phyloP scores from a whole-genome alignment of 1,284 basidiomycete genomes.

The Exobasidium cylindrosporum region DNA sequence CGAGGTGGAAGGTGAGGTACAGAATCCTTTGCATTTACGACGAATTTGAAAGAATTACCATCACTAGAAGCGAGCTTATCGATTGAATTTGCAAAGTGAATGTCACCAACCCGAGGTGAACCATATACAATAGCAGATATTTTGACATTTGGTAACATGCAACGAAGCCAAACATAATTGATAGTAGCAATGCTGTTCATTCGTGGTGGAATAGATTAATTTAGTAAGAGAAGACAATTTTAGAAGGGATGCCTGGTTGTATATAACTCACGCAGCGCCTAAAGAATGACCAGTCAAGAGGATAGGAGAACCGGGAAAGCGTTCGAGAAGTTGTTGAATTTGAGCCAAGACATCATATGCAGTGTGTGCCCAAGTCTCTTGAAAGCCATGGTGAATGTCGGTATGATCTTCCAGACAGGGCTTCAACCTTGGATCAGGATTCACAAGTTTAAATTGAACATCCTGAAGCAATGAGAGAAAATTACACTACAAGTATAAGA shows the following conservation, averaged over 20 bases:
- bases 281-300: constrained; percentile 4
- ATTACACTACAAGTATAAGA: background rate
- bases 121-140: background rate
- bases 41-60: background rate
- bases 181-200: background rate
- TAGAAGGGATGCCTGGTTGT: no score
- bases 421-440: background rate
- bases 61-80: background rate
- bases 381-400: constrained; percentile 2
- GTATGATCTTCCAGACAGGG: background rate
- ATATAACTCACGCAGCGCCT: background rate
- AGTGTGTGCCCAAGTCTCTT: constrained; percentile 8
- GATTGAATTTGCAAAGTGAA: constrained; percentile 3
- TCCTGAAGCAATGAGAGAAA: background rate
- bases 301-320: background rate
- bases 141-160: background rate
- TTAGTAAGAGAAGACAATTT: background rate
- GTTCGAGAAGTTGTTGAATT: background rate
- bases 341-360: background rate
- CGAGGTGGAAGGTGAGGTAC: constrained; percentile 6
- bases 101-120: constrained; percentile 1
- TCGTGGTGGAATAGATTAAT: background rate
- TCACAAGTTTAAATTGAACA: background rate
- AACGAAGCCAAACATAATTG: background rate
- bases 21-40: background rate